Percentiles rank a stretch among this genome's conserved stretches.
Conservation (phyloP, 2,329 filamentous ascomycete species). For the Huntiella omanensis region DNA sequence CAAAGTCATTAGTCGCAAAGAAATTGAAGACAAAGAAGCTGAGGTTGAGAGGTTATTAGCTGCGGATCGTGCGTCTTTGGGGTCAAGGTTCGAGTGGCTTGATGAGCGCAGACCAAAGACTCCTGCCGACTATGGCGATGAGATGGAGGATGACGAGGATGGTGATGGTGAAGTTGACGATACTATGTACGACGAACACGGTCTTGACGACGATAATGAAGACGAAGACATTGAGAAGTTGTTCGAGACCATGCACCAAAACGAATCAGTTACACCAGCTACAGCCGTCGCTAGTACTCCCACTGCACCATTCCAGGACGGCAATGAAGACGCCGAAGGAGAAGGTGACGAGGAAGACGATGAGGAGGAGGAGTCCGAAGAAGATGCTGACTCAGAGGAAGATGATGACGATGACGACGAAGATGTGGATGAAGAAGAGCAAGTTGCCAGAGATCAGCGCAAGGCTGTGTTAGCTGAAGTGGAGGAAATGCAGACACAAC, state of each 20-base stretch:
- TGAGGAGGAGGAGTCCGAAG: constrained; percentile 26
- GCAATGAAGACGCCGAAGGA: constrained; percentile 26
- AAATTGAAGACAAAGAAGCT: constrained; percentile 69
- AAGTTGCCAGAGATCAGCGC: constrained; percentile 29
- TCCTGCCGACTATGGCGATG: constrained; percentile 11
- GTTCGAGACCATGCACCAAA: constrained; percentile 33
- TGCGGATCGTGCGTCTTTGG: constrained; percentile 43
- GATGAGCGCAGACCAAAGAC: constrained; percentile 26
- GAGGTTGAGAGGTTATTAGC: constrained; percentile 56
- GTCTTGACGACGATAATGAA: constrained; percentile 38
- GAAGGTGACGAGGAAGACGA: constrained; percentile 25
- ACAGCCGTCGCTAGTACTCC: constrained; percentile 25
- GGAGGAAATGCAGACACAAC: constrained; percentile 31
- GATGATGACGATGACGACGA: constrained; percentile 31
- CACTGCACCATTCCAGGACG: constrained; percentile 24
- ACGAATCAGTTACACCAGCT: constrained; percentile 27
- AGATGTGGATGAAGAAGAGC: constrained; percentile 34
- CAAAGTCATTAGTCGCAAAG: constrained; percentile 62
- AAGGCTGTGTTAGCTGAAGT: constrained; percentile 38
- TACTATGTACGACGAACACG: constrained; percentile 25
- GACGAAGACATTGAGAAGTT: constrained; percentile 32
- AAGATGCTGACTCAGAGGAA: constrained; percentile 30
- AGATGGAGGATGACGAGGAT: constrained; percentile 24
- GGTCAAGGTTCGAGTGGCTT: constrained; percentile 45
- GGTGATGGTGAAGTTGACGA: constrained; percentile 31